Evolutionary conservation across 2,329 filamentous ascomycete genomes (phyloP).

Genomic region (Ascomycota sp.): DNA sequence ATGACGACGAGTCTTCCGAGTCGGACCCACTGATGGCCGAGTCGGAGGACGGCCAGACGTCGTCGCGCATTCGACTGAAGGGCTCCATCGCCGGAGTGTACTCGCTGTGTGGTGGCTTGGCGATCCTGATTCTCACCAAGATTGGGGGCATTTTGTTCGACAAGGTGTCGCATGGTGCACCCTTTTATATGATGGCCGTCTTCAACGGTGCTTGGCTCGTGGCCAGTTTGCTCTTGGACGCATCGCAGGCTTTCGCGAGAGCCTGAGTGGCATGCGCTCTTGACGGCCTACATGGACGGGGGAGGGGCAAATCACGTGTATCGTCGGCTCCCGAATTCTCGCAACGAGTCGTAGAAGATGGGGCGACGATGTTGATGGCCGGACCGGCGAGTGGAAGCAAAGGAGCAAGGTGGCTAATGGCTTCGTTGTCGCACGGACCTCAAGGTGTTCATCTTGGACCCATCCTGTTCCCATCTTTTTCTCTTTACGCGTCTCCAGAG

Average conservation of each 20-base stretch:
- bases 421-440: no score
- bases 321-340: no score
- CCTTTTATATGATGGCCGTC: slow-evolving; percentile 81
- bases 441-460: no score
- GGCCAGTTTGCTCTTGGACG: slow-evolving; percentile 28
- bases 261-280: not conserved
- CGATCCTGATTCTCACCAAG: slow-evolving; percentile 81
- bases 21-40: slow-evolving; percentile 17
- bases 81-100: slow-evolving; percentile 90
- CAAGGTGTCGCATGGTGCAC: slow-evolving; percentile 44
- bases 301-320: no score
- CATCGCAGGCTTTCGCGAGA: slow-evolving; percentile 16
- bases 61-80: slow-evolving; percentile 44
- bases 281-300: not conserved
- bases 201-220: slow-evolving; percentile 60
- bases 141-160: slow-evolving; percentile 76
- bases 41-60: slow-evolving; percentile 10
- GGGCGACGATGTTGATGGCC: no score
- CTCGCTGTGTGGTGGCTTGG: slow-evolving; percentile 69
- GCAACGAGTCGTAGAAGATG: no score
- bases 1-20: slow-evolving; percentile 19
- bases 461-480: no score
- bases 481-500: no score
- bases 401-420: no score
- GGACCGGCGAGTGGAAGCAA: no score